A percentile compares a stretch with the other conserved stretches of the same genome.
These are phyloP conservation scores for Chenopodium quinoa DNA, from an alignment of 148 eudicot genomes.

Conservation along the genomic window DNA sequence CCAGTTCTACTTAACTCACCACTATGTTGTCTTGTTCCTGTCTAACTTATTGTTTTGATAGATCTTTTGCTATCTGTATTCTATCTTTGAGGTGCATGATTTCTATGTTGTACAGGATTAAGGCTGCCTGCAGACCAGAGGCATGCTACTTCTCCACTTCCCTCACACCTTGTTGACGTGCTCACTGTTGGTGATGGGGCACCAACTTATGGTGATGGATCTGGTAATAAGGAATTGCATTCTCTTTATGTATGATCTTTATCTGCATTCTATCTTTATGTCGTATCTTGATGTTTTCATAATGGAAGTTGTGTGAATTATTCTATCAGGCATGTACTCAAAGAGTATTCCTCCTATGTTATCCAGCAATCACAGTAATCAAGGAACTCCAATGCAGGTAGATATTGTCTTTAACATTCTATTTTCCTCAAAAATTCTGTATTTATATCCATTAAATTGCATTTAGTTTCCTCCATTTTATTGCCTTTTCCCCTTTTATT, in stretches of 20 bases:
- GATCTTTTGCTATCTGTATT: background rate
- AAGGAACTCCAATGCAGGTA: conserved; percentile 82
- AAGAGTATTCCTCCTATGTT: conserved; percentile 77
- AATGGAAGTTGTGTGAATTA: background rate
- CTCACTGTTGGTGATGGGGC: conserved; percentile 53
- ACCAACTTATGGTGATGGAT: conserved; percentile 60
- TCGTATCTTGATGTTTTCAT: conserved; percentile 9
- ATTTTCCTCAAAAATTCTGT: background rate
- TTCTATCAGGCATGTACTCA: conserved; percentile 65
- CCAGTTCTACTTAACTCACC: background rate
- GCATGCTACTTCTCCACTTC: conserved; percentile 69
- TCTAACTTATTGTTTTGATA: background rate
- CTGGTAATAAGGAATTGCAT: conserved; percentile 48
- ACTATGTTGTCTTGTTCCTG: background rate
- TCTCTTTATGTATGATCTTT: conserved; percentile 12
- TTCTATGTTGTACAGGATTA: conserved; percentile 44
- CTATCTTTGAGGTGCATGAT: background rate
- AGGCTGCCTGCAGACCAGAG: conserved; percentile 78
- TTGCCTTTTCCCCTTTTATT: background rate
- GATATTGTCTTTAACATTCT: conserved; percentile 13
- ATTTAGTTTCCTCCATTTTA: too few relatives aligned
- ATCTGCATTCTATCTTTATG: background rate
- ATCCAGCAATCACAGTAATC: conserved; percentile 61
- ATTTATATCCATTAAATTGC: background rate
- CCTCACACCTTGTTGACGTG: conserved; percentile 77